Conservation (phyloP, 2,329 filamentous ascomycete species). For the Calonectria fujianensis region DNA sequence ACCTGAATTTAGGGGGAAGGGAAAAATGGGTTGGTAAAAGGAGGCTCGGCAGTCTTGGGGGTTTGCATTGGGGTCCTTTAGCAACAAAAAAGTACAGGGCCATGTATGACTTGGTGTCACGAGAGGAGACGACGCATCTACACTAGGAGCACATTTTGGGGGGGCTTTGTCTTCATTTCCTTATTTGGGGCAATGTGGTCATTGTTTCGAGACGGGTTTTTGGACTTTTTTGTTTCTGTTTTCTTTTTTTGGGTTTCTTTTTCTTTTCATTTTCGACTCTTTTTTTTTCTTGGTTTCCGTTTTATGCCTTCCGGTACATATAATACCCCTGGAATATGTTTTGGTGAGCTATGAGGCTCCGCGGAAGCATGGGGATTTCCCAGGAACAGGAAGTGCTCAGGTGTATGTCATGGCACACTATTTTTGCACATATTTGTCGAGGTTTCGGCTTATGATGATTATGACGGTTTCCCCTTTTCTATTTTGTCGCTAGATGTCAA, state of each 20-base stretch:
- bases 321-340: conserved; percentile 46
- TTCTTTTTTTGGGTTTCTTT: conserved; percentile 31
- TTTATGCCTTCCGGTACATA: conserved; percentile 44
- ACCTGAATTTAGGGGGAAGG: background rate
- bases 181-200: conserved; percentile 26
- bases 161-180: conserved; percentile 38
- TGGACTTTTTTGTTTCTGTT: conserved; percentile 36
- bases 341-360: conserved; percentile 39
- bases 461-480: conserved; percentile 37
- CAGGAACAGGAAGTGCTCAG: conserved; percentile 36
- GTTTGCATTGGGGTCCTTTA: conserved; percentile 33
- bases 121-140: conserved; percentile 36
- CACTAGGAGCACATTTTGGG: conserved; percentile 44
- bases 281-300: conserved; percentile 22
- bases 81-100: background rate
- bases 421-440: conserved; percentile 43
- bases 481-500: conserved; percentile 26
- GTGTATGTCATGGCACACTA: conserved; percentile 40
- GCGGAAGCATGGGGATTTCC: conserved; percentile 28
- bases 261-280: conserved; percentile 31
- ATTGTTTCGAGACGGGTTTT: conserved; percentile 30
- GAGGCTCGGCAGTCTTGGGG: conserved; percentile 23
- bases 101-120: conserved; percentile 36
- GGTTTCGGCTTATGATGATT: conserved; percentile 49
- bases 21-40: conserved; percentile 12